Conservation (phyloP, 352 stramenopile species). For the Pythium vanterpoolii region DNA sequence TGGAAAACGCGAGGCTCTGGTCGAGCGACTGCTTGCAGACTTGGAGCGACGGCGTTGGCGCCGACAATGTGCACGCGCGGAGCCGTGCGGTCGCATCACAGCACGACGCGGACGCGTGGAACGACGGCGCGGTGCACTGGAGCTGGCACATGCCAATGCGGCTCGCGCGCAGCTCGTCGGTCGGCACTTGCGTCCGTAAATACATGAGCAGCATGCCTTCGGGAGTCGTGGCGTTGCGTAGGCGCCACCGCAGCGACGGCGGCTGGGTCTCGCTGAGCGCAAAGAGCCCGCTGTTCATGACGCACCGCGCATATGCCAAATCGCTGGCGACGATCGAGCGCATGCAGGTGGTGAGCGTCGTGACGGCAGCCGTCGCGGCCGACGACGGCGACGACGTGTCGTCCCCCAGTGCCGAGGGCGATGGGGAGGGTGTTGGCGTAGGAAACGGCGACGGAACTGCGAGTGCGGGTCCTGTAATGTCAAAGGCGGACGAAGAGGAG, state of each 20-base stretch:
- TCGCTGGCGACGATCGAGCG: slow-evolving; percentile 20
- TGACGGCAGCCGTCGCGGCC: slow-evolving; percentile 20
- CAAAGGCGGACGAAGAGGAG: background rate
- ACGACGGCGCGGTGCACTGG: slow-evolving; percentile 21
- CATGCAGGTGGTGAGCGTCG: slow-evolving; percentile 26
- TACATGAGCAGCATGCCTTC: slow-evolving; percentile 17
- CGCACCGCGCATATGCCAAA: slow-evolving; percentile 30
- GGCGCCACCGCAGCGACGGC: background rate
- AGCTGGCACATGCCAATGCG: slow-evolving; percentile 21
- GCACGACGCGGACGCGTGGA: slow-evolving; percentile 24
- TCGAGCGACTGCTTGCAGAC: slow-evolving; percentile 24
- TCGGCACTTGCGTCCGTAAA: slow-evolving; percentile 11
- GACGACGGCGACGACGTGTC: slow-evolving; percentile 22
- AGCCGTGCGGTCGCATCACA: slow-evolving; percentile 26
- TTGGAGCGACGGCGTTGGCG: slow-evolving; percentile 1
- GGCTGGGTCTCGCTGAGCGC: slow-evolving; percentile 18
- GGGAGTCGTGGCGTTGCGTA: slow-evolving; percentile 7
- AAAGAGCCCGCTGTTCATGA: slow-evolving; percentile 39
- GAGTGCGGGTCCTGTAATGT: background rate
- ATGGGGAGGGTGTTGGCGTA: slow-evolving; percentile 1
- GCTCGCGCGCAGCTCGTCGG: slow-evolving; percentile 7
- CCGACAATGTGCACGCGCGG: slow-evolving; percentile 15
- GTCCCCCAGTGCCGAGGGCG: slow-evolving; percentile 9
- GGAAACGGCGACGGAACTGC: background rate
- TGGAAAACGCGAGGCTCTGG: slow-evolving; percentile 21